Base-by-base conservation (phyloP, 2,329 filamentous ascomycete species). In the Fusarium setosum region DNA sequence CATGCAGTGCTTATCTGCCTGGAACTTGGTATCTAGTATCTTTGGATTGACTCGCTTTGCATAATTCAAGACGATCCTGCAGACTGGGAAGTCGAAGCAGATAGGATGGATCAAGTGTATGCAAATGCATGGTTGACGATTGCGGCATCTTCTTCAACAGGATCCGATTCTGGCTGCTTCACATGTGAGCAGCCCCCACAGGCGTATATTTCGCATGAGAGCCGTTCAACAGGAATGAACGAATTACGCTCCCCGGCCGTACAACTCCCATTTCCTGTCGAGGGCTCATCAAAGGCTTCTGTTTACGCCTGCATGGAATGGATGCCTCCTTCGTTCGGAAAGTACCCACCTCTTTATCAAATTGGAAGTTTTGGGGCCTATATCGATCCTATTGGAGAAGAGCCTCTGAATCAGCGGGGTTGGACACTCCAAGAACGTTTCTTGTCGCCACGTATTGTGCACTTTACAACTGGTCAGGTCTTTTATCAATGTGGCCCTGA, bases 361-460 rank as follows among this genome's bases (percentile, higher is more conserved):
- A 41, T 59, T 4, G 56, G 55, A 13, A 20, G 32, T 2, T n/a
- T 21, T 2, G 17, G 23, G 9, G 41, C 35, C 1, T 50, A 49
- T 1, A 31, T 49, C n/a, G 21, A 50, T 5, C 40, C 38, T 8
- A 3, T 8, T 9, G 4, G 20, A 8, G 21, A 34, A 12, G 6
- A 20, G 12, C 68, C 66, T 6, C 51, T 71, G 7, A 40, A 59
- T 10, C 47, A 51, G 6, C 42, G 72, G 17, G 70, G 59, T 1
- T 73, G 72, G 71, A 59, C 62, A 1, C 63, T 70, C 21, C 72
- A 73, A 26, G 72, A 74, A 34, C 65, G 72, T 4, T 41, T 70
- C 2, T 54, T 74, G 4, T 63, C 71, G 0, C 60, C 68, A 4
- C 54, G 72, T 4, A 44, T 71, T 1, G 23, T 73, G 7, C 69